phyloP scores from a whole-genome alignment of 371 early-diverging fungal genomes.

The Lichtheimia corymbifera region DNA sequence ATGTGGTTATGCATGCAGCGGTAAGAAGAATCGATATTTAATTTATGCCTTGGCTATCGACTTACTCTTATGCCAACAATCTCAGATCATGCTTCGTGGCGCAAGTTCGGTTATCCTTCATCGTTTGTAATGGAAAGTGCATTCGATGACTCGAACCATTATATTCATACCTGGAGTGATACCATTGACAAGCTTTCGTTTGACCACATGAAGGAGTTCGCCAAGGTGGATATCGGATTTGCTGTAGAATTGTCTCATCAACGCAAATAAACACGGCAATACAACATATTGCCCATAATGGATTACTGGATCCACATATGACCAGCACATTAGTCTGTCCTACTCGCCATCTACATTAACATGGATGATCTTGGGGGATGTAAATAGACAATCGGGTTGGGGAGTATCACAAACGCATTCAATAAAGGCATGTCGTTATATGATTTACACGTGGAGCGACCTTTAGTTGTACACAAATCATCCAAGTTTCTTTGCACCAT shows the following conservation, averaged over 20 bases:
- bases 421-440: background rate
- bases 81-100: constrained; percentile 93
- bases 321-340: too few species aligned
- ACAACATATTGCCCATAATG: too few species aligned
- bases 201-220: constrained; percentile 84
- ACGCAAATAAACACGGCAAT: background rate
- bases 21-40: constrained; percentile 17
- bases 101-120: constrained; percentile 80
- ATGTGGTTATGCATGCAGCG: constrained; percentile 72
- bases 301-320: too few species aligned
- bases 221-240: constrained; percentile 81
- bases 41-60: too few species aligned
- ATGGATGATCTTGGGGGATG: too few species aligned
- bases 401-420: too few species aligned
- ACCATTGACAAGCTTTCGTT: constrained; percentile 73
- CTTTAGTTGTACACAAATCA: background rate
- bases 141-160: constrained; percentile 66
- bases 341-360: too few species aligned
- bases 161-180: constrained; percentile 80
- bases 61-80: too few species aligned
- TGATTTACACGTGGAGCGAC: background rate
- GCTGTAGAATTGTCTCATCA: constrained; percentile 76
- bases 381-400: background rate
- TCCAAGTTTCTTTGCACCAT: too few species aligned
- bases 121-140: constrained; percentile 86